These are phyloP conservation scores for Albophoma yamanashiensis DNA, from an alignment of 2,329 filamentous ascomycete species.

Conservation along the genomic window DNA sequence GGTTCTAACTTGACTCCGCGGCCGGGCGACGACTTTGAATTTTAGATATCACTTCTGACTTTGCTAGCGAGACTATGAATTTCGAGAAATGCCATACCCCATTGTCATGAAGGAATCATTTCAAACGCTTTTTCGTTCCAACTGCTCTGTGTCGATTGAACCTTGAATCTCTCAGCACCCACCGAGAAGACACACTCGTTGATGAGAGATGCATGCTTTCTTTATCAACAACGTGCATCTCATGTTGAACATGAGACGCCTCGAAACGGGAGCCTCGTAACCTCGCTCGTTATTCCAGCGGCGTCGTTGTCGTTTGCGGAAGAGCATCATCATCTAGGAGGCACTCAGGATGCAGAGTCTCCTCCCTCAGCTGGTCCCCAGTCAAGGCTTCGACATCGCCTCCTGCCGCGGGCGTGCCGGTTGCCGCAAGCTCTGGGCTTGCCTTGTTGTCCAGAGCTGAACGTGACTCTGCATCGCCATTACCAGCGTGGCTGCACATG, in stretches of 20 bases:
- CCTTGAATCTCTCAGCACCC: not conserved
- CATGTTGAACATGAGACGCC: not conserved
- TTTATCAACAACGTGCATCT: not conserved
- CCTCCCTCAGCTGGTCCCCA: no score
- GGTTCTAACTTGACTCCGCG: slow-evolving; percentile 48
- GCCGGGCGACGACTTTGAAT: not conserved
- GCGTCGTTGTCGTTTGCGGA: not conserved
- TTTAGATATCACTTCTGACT: not conserved
- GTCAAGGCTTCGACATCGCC: not conserved
- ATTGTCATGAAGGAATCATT: not conserved
- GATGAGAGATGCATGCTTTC: not conserved
- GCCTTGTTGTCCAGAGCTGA: no score
- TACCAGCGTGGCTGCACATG: not conserved
- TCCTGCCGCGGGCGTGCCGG: not conserved
- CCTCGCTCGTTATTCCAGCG: no score
- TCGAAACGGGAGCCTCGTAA: not conserved
- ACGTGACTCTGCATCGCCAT: not conserved
- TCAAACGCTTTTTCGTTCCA: not conserved
- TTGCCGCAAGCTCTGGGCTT: not conserved
- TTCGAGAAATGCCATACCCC: no score
- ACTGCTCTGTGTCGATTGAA: not conserved
- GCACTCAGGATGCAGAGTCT: not conserved
- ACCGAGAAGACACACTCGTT: not conserved
- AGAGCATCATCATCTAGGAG: not conserved
- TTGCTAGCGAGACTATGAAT: not conserved